Evolutionary conservation across 805 yeast genomes (phyloP), one percentile per base, ranked within the genome.

Genomic region (Cyberlindnera petersonii): DNA sequence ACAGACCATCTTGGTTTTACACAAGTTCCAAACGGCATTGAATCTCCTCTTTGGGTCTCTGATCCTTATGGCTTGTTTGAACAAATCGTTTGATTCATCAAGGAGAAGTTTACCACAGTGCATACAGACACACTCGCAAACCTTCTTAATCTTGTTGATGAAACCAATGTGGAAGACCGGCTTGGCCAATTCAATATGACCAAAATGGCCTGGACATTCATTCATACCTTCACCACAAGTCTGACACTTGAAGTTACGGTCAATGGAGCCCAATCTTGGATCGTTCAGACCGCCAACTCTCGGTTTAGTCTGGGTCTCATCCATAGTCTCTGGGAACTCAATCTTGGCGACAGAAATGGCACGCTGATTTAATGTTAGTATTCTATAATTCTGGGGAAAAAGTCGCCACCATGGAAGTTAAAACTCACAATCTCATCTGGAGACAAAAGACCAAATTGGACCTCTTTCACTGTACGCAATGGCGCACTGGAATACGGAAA

Each of bases 221-320:
- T 91, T 86, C 97, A 93, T 93, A 55, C 91, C 96, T 64, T 93
- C 99, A 56, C 96, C 95, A 74, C 99, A 93, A 18, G 99, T 93
- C 71, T 91, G 98, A 73, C 99, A 93, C 69, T 86, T 87, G 74
- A 85, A 86, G 62, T 89, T 91, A 63, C 98, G 82, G 65, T 93
- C 99, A 54, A 93, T 89, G 5, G 97, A 85, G 35, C 99, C 99
- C 46, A 93, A 72, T 55, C 98, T 80, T 44, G 98, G 98, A 63
- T 94, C 98, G 61, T 89, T 91, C 47, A 93, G 71, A 44, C 99
- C 99, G 48, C 97, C 97, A 50, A 88, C 89, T 62, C 97, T 80
- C 33, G 98, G 97, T 49, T 86, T 85, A 59, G 84, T 83, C 43
- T 95, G 88, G 27, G 96, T 79, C 64, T 89, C 97, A 64, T 93